These are phyloP conservation scores for Scenedesmus sp. DNA, from an alignment of 163 green algal genomes.

Conservation along the genomic window DNA sequence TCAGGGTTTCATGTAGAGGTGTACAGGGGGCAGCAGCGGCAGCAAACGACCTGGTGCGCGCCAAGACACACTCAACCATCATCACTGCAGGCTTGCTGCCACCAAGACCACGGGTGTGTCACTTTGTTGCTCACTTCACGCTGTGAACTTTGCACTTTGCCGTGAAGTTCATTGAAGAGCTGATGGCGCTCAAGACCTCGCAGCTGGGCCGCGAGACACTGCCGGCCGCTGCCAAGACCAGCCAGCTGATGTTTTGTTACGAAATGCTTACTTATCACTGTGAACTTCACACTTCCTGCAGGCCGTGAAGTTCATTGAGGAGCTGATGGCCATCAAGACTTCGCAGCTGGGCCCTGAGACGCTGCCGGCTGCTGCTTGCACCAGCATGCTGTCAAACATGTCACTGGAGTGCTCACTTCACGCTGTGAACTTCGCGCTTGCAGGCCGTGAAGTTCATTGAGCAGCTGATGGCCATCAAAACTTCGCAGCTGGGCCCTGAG, in stretches of 20 bases:
- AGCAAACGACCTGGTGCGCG: too few relatives aligned
- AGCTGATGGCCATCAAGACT: constrained; percentile 84
- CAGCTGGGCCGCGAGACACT: constrained; percentile 89
- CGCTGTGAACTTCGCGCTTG: too few relatives aligned
- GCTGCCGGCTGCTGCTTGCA: constrained; percentile 56
- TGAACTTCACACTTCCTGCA: constrained; percentile 51
- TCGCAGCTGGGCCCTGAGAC: constrained; percentile 87
- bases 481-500: constrained; percentile 80
- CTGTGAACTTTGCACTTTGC: constrained; percentile 47
- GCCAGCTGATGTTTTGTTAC: background rate
- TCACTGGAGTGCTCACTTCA: too few relatives aligned
- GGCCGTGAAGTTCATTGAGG: constrained; percentile 96
- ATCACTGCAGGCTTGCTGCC: too few relatives aligned
- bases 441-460: too few relatives aligned
- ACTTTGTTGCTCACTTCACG: too few relatives aligned
- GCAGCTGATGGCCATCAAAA: constrained; percentile 71
- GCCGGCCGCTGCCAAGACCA: constrained; percentile 91
- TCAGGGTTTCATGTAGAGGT: too few relatives aligned
- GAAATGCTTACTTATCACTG: too few relatives aligned
- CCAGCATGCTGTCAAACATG: too few relatives aligned
- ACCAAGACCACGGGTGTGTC: too few relatives aligned
- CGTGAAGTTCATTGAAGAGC: constrained; percentile 94
- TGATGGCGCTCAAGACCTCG: constrained; percentile 85
- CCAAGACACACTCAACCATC: too few relatives aligned
- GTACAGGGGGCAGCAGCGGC: too few relatives aligned